phyloP scores from a whole-genome alignment of 306 rosid genomes.

The Glycine tomentella region DNA sequence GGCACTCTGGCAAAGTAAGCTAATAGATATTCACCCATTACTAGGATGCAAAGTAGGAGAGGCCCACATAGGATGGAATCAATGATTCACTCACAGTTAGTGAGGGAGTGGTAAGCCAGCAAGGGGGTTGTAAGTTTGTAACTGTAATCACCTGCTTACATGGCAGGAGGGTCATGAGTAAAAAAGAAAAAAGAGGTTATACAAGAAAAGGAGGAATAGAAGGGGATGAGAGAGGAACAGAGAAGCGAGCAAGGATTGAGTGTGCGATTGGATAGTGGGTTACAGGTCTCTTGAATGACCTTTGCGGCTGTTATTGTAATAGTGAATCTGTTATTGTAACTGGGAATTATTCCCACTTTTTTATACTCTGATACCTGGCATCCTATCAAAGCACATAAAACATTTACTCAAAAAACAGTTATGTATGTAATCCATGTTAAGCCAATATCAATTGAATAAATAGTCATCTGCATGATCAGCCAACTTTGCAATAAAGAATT shows the following conservation, averaged over 20 bases:
- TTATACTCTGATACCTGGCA: slow-evolving; percentile 22
- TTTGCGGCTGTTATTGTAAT: neutral
- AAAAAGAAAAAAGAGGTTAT: slow-evolving; percentile 10
- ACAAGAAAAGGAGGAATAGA: neutral
- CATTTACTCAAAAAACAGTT: slow-evolving; percentile 2
- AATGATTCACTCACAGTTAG: neutral
- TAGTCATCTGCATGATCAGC: slow-evolving; percentile 24
- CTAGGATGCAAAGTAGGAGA: neutral
- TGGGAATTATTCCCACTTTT: slow-evolving; percentile 18
- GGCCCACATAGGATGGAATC: neutral
- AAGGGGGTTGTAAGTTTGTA: neutral
- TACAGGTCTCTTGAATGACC: neutral
- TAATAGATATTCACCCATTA: slow-evolving; percentile 17
- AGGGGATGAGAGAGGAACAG: neutral
- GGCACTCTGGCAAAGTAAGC: slow-evolving; percentile 15
- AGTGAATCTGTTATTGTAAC: slow-evolving; percentile 5
- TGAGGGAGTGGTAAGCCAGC: neutral
- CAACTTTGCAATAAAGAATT: slow-evolving; percentile 28
- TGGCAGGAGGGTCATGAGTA: neutral
- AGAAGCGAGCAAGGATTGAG: slow-evolving; percentile 14
- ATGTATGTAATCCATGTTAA: slow-evolving; percentile 37
- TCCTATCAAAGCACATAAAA: slow-evolving; percentile 13
- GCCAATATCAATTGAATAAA: slow-evolving; percentile 28
- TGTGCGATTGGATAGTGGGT: neutral
- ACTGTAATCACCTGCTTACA: slow-evolving; percentile 16